Conservation (phyloP, 2,329 filamentous ascomycete species). For the Beauveria brongniartii region DNA sequence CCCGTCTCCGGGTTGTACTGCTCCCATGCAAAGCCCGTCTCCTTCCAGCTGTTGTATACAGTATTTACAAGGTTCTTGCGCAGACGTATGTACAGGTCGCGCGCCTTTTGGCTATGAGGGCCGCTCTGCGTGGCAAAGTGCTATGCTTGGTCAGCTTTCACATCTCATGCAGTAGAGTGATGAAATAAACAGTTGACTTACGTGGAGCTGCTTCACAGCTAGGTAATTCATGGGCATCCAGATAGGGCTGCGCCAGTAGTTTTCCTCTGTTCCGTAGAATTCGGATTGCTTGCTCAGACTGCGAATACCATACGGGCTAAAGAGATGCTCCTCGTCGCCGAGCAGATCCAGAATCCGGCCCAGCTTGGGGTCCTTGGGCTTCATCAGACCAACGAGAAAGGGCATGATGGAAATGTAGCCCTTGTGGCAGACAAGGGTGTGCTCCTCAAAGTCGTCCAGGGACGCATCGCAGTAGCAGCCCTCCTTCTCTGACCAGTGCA, state of each 20-base stretch:
- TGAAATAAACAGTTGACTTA: constrained; percentile 37
- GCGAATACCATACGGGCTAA: constrained; percentile 79
- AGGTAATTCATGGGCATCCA: constrained; percentile 98
- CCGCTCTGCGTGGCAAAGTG: constrained; percentile 57
- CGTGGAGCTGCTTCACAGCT: constrained; percentile 66
- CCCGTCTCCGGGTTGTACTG: constrained; percentile 95
- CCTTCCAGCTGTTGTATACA: constrained; percentile 78
- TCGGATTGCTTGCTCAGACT: constrained; percentile 78
- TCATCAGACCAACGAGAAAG: constrained; percentile 76
- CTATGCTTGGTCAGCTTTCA: constrained; percentile 28
- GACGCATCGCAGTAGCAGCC: constrained; percentile 91
- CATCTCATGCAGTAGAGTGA: background rate
- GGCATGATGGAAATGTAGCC: constrained; percentile 93
- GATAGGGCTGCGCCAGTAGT: constrained; percentile 92
- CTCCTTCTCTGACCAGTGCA: constrained; percentile 81
- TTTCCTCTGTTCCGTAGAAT: constrained; percentile 84
- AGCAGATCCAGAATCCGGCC: constrained; percentile 71
- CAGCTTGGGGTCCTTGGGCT: constrained; percentile 64
- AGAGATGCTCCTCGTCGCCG: constrained; percentile 75
- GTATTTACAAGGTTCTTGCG: constrained; percentile 82
- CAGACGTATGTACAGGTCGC: constrained; percentile 66
- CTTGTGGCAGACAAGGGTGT: constrained; percentile 84
- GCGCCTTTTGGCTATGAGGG: constrained; percentile 60
- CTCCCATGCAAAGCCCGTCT: constrained; percentile 96
- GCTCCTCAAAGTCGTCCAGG: constrained; percentile 91